Evolutionary conservation across 495 filamentous ascomycete species (phyloP), one percentile per base, ranked within the genome.

Genomic region (Aspergillus coremiiformis): DNA sequence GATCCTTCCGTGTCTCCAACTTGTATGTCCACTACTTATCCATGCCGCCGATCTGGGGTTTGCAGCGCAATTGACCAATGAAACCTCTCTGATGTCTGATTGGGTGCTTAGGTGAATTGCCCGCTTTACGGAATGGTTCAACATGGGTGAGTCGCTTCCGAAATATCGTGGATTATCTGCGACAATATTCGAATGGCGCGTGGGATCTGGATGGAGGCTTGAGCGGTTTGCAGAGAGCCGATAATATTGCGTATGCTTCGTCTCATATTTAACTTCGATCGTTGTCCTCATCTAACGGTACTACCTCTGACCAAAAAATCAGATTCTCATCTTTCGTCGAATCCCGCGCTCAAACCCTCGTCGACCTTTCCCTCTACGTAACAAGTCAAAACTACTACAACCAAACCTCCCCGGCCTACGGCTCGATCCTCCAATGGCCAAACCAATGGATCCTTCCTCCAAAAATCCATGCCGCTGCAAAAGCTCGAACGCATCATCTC

Each of bases 341-440:
- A 60, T 74, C 79, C 23, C 80, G 81, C 56, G 84, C 78, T 39
- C 74, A 81, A 57, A 74, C 80, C 19, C 81, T 94, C 48, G 56
- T 93, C 57, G 82, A 87, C 55, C 81, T 92, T 58, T 90, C 81
- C 47, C 84, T 98, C 57, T 97, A 93, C 69, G 83, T 90, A 61
- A 93, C 89, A 33, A 84, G 83, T 55, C 79, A 85, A 52, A 96
- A 96, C 70, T 98, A 90, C 75, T 74, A 78, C 52, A 61, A 68
- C 43, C 64, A 74, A 32, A 95, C 89, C 29, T 82, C 86, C 7
- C 87, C 89, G 8, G 82, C 87, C 27, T 92, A 86, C 71, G 83
- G 81, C 49, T 64, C 71, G 4, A 78, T 95, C 51, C 81, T 96
- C 26, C 83, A 84, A 19, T 90, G 90, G 75, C 87, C 93, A 8